Base-by-base conservation (phyloP, 352 stramenopile species). In the Globisporangium recalcitrans region DNA sequence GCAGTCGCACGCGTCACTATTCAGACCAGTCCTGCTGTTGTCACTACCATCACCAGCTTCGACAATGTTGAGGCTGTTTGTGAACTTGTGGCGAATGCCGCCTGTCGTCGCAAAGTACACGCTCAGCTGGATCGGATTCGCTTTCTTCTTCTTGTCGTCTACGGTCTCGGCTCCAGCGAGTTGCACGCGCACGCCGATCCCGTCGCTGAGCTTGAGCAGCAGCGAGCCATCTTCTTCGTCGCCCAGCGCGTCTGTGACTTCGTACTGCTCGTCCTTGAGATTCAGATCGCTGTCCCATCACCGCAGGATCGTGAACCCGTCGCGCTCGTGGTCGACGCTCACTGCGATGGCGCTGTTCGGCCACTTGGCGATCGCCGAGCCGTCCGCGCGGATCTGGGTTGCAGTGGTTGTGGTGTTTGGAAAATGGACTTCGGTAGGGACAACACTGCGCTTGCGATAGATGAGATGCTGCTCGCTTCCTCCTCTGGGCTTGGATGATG, bases 361-460 rank as follows among this genome's bases (percentile, higher is more conserved):
- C 84, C 84, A 93, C 34, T 85, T 85, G 13, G 81, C 80, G 21
- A 90, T 63, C 2, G 80, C 78, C 8, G 84, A 91, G 16, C 84
- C 84, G 57, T 91, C 81, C 11, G 48, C 34, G 3, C 84, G 78
- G 22, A 93, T 65, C 24, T 86, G 72, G 38, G 91, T 66, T 0
- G 76, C 81, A 19, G 63, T 76, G 44, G 81, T 67, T 5, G 74
- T 75, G 46, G 70, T 82, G 52, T 76, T 88, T 0, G 76, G 68
- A 62, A 64, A 4, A 62, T 76, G 49, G 87, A 87, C 10, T 68
- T 73, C 4, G 80, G 78, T 3, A 90, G 69, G 6, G 68, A 74
- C 19, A 82, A 38, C 22, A 90, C 75, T 7, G 81, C 77, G 22
- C 67, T 77, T 11, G 78, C 61, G 36, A 89, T 80, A 10, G 75